Evolutionary conservation across 1,284 basidiomycete genomes (phyloP), one percentile per base, ranked within the genome.

Genomic region (Pseudozyma sp.): DNA sequence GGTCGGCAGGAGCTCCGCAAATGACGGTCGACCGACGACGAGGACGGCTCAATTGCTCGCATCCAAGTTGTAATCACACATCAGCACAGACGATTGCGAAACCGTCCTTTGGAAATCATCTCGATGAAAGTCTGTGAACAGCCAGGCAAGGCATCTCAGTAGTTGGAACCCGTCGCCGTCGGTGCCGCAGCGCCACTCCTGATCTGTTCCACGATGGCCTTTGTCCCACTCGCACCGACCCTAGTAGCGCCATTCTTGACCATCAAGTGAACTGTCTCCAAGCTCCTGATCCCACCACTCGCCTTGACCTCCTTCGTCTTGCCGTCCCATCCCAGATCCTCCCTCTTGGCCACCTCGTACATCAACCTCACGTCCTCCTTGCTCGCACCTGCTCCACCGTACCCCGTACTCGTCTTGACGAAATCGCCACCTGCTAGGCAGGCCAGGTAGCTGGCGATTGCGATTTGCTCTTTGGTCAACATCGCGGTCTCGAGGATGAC

Each of bases 371-470:
- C 61, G 34, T 77, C 77, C 30, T 78, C 62, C 51, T 68, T 61
- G 16, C 61, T 75, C 10, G 80, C 79, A 16, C 80, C 80, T n/a
- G 67, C 57, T 0, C 76, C 56, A 16, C 73, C 80, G 55, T 79
- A 82, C 3, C 80, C 79, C 10, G 80, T 82, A 46, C 72, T 76
- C 4, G 80, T 82, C 71, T 82, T 82, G 57, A 82, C 62, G 52
- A 81, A 82, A 24, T 67, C 74, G 7, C 62, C 70, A 9, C 80
- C 80, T 0, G 79, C 80, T 16, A 76, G 54, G 19, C 77, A 78
- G 14, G 78, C 71, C n/a, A 75, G n/a, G 35, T 72, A 73, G 29
- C 61, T 50, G 7, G 78, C 64, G 3, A 70, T 64, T 14, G 68
- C 71, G 43, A 81, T 78, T 51, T 81, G 70, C 9, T 67, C 43